Base-by-base conservation (phyloP, 352 stramenopile genomes). In the Phytophthora podocarpi region DNA sequence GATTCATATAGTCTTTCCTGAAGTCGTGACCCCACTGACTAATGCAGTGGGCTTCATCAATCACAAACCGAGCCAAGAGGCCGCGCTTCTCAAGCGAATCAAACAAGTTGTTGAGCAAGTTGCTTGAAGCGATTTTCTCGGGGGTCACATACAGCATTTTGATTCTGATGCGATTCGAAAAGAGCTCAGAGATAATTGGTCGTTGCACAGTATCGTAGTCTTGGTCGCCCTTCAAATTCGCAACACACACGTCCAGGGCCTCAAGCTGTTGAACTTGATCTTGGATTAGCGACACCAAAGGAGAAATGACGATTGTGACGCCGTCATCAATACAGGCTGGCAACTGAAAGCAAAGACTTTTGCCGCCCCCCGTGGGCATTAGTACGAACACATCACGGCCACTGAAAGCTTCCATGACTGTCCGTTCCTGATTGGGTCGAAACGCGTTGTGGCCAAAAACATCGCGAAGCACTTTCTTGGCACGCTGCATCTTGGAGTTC, bases 21-120 rank as follows among this genome's bases (percentile, higher is more conserved):
- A 99, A 99, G 69, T 99, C 98, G 70, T 99, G 98, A 18, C 97
- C 97, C 98, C 98, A 99, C 64, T 97, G 90, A 52, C 87, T 97
- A 55, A 99, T 95, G 74, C 97, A 99, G 64, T 99, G 97, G 6
- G 87, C 89, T 66, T 96, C 87, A 67, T 99, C 97, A 5, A 99
- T 89, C 15, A 99, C 95, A 73, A 99, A 99, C 27, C 97, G 83
- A 60, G 92, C 97, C 11, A 99, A 85, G 8, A 96, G 72, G 1
- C 85, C 80, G 8, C 82, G 72, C 18, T 90, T 86, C 37, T 89
- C 72, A 13, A 93, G 70, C 3, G 82, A 91, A 50, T 90, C 79
- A 45, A 92, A 96, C 36, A 98, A 78, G 37, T 92, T 92, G 53
- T 70, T 86, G 15, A 97, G 64, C 64, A 97, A 87, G 45, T 76